Conservation (phyloP, 768 basidiomycete genomes). For the Trametes cinnabarina region DNA sequence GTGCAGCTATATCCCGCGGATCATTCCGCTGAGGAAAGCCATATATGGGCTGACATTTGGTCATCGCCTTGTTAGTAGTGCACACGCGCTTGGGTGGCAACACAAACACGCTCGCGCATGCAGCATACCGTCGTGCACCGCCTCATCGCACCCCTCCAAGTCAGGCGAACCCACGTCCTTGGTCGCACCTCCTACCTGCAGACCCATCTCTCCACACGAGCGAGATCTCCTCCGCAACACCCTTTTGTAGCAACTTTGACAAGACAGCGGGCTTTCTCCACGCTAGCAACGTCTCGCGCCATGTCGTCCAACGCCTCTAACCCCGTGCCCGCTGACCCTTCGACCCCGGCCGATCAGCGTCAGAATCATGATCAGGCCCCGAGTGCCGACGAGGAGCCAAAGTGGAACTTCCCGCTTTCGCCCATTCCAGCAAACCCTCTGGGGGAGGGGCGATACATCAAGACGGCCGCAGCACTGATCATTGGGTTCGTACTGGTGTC, state of each 20-base stretch:
- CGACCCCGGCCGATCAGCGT: not conserved
- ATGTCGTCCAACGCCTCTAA: not conserved
- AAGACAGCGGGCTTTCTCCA: not conserved
- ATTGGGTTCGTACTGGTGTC: constrained; percentile 56
- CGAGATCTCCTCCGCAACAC: too few species aligned
- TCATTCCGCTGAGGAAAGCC: too few species aligned
- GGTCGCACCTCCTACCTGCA: not conserved
- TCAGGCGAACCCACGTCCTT: not conserved
- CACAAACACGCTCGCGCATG: not conserved
- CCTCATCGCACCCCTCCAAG: not conserved
- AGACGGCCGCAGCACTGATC: constrained; percentile 70
- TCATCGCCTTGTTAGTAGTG: too few species aligned
- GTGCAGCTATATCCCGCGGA: too few species aligned
- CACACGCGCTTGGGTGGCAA: not conserved
- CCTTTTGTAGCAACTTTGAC: not conserved
- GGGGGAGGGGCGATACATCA: constrained; percentile 68
- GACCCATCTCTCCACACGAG: not conserved
- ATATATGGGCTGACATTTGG: too few species aligned
- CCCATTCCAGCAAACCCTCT: constrained; percentile 62
- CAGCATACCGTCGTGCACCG: not conserved
- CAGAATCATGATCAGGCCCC: not conserved
- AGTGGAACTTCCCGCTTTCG: constrained; percentile 48
- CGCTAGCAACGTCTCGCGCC: not conserved
- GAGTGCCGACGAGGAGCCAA: constrained; percentile 4
- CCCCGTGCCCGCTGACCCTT: not conserved